Evolutionary conservation across 106 monocot species (phyloP), one percentile per base, ranked within the genome.

Genomic region (Posidonia australis): DNA sequence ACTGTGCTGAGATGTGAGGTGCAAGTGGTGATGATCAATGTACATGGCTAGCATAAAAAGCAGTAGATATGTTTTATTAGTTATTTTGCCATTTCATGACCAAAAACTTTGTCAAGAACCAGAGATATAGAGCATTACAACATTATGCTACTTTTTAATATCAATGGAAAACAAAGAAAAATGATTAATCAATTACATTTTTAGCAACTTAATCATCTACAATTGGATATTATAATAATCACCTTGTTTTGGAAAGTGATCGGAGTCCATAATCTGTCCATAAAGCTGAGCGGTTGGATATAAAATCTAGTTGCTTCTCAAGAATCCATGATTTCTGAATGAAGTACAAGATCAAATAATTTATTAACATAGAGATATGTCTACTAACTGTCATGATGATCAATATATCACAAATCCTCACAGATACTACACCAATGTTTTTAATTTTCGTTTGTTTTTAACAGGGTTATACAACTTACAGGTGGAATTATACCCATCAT

Each of bases 261-360:
- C 90, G 87, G 22, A 98, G 72, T 25, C 96, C 96, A 75, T 83
- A 87, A 51, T 90, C 81, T 41, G 87, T 98, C 96, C 96, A 98
- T 66, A 98, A 68, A 22, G 58, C 82, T 42, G 84, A 81, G 13
- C 79, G 72, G 62, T 91, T 98, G 19, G 87, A 90, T 57, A 98
- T 90, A 44, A 85, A 71, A 59, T 91, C 83, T 25, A 98, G 43
- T 70, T 98, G 96, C 45, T 84, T 98, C 46, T 60, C 87, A 68
- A 98, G 85, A 70, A 98, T 60, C 81, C 81, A 79, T 48, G 96
- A 98, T 23, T 74, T 75, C 96, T 98, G 21, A 28, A 43, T 23
- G 4, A 58, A 14, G 24, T 30, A 47, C 24, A 25, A 23, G 21
- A 30, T 11, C 11, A 14, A 64, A 45, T 62, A 28, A 62, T 62